Base-by-base conservation (phyloP, 768 basidiomycete species). In the Mycena kentingensis region DNA sequence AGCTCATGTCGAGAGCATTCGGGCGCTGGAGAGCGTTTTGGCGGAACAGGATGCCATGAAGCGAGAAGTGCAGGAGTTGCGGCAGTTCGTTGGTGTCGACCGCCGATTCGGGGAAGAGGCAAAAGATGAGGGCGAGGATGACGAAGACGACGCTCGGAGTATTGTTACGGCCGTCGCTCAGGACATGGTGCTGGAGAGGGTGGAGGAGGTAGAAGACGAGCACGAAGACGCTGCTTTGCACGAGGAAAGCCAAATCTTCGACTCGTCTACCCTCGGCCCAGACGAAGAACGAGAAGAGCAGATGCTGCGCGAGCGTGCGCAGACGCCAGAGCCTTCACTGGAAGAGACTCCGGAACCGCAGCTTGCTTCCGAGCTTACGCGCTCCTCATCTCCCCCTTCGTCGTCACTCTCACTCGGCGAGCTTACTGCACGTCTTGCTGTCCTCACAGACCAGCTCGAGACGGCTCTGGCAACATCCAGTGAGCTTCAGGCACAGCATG, bases 1-100 rank as follows among this genome's bases (percentile, higher is more conserved):
- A 3, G 75, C 70, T 16, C 92, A 97, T 60, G 78, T 91, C 28
- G 89, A 93, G 55, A 90, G 76, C 66, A 86, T 95, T 39, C 82
- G 85, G 35, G 84, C 86, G 18, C 74, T 99, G 38, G 96, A 98
- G 63, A 80, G 76, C 31, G 80, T 90, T 58, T 74, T 96, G 28
- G 77, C 78, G 2, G 93, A 97, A 70, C 92, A 98, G 62, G 93
- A 97, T 52, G 73, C 72, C 7, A 82, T 97, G 65, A 87, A 87
- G 69, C 75, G 76, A 21, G 94, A 98, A 61, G 83, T 98, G 2
- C 71, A 79, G 26, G 73, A 76, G 3, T 73, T 98, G 48, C 76
- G 88, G 5, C 85, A 87, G 46, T 68, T 87, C 60, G 80, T 93
- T 0, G 50, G 41, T 2, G 58, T 47, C 11, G 52, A 47, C 29